Conservation (phyloP, 1,284 basidiomycete genomes). For the Trichosporon faecale region DNA sequence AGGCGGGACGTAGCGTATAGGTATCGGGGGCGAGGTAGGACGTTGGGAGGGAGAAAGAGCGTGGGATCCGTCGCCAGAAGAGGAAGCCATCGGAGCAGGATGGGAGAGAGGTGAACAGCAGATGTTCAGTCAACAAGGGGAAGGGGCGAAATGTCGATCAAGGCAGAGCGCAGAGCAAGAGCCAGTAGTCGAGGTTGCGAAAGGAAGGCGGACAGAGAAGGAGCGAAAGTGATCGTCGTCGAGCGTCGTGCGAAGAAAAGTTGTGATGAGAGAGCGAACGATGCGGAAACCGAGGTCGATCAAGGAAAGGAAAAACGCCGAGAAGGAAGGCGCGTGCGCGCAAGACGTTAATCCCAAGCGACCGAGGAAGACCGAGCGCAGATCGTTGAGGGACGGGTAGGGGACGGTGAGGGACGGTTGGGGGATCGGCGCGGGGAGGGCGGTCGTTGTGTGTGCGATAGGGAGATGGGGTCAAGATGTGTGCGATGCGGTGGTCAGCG, state of each 20-base stretch:
- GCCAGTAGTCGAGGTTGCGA: neutral
- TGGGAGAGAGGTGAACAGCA: neutral
- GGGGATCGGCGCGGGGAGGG: neutral
- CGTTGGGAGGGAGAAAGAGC: neutral
- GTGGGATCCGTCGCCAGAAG: neutral
- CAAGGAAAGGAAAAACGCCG: neutral
- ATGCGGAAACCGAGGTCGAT: neutral
- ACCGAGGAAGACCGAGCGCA: conserved; percentile 5
- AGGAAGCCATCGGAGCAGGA: neutral
- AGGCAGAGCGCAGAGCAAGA: neutral
- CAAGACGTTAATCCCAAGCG: neutral
- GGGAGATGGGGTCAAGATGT: neutral
- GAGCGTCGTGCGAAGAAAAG: neutral
- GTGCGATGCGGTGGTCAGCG: neutral
- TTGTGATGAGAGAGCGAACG: neutral
- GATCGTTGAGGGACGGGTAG: neutral
- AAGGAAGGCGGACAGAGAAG: neutral
- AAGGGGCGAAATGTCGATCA: neutral
- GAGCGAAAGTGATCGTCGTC: neutral
- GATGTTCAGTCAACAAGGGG: neutral
- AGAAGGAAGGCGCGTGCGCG: conserved; percentile 9
- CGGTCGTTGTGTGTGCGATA: neutral
- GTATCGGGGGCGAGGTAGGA: neutral
- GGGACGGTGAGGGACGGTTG: neutral
- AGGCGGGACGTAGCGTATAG: neutral